Conservation (phyloP, 1,284 basidiomycete genomes). For the Cryptococcus sp. region DNA sequence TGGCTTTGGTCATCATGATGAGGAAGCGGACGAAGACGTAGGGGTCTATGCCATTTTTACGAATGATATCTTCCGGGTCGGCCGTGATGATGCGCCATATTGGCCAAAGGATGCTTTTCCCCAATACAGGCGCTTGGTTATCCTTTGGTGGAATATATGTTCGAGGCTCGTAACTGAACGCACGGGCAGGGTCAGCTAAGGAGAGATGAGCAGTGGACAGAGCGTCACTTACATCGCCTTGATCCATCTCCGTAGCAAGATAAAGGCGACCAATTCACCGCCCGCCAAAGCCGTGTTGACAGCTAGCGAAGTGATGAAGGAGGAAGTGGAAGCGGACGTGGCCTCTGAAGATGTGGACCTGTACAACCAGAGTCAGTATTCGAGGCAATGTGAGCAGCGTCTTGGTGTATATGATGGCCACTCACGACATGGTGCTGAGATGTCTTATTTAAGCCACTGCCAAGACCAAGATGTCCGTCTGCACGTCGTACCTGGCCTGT, state of each 20-base stretch:
- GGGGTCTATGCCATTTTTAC: constrained; percentile 61
- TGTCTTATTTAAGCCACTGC: too few species aligned
- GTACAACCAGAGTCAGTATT: not conserved
- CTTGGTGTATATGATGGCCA: not conserved
- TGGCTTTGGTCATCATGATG: constrained; percentile 65
- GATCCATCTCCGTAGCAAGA: constrained; percentile 55
- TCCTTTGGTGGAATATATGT: constrained; percentile 59
- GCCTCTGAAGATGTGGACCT: constrained; percentile 24
- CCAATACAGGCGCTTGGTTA: constrained; percentile 38
- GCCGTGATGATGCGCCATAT: constrained; percentile 52
- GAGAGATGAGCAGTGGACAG: not conserved
- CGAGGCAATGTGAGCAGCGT: too few species aligned
- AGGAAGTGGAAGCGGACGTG: constrained; percentile 49
- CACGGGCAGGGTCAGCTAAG: constrained; percentile 1
- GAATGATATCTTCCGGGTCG: constrained; percentile 56
- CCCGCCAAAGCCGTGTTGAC: constrained; percentile 58
- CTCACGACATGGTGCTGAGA: not conserved
- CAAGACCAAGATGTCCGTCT: too few species aligned
- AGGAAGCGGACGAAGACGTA: constrained; percentile 72
- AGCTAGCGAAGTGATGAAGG: constrained; percentile 73
- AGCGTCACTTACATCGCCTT: constrained; percentile 44
- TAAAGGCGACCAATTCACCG: constrained; percentile 67
- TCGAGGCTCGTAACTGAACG: constrained; percentile 68
- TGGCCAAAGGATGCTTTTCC: constrained; percentile 32
- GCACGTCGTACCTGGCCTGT: too few species aligned